Evolutionary conservation across 495 filamentous ascomycete species (phyloP).

Genomic region (Hypoxylon trugodes): DNA sequence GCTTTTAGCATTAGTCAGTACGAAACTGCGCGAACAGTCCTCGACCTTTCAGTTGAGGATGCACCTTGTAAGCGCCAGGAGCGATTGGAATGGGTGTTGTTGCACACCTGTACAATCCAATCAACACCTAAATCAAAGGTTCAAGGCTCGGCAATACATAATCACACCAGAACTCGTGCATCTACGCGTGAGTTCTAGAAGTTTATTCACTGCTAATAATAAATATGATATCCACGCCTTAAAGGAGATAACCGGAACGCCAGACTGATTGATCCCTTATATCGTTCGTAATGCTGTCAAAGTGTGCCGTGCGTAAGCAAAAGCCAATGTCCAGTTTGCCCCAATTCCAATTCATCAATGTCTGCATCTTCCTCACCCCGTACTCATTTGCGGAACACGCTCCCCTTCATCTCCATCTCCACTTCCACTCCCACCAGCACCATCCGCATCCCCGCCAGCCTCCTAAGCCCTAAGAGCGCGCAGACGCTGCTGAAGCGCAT

Average conservation of each 20-base stretch:
- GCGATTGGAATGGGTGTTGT: no score
- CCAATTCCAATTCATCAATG: neutral
- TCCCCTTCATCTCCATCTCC: neutral
- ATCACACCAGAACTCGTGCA: no score
- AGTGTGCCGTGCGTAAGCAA: slow-evolving; percentile 2
- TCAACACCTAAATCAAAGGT: no score
- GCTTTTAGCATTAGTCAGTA: no score
- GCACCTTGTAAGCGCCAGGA: no score
- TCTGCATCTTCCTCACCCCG: neutral
- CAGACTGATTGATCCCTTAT: slow-evolving; percentile 18
- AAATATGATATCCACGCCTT: neutral
- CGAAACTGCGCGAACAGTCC: no score
- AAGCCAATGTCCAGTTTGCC: neutral
- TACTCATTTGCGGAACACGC: neutral
- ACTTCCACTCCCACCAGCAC: neutral
- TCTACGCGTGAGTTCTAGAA: no score
- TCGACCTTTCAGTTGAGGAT: no score
- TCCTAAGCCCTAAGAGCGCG: slow-evolving; percentile 59
- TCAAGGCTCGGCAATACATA: no score
- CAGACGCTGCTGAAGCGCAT: slow-evolving; percentile 67
- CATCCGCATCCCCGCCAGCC: neutral
- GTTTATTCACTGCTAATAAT: neutral
- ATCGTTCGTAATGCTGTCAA: slow-evolving; percentile 32
- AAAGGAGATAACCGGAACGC: slow-evolving; percentile 28
- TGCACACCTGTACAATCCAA: no score